phyloP scores from a whole-genome alignment of 805 yeast species.

The Kodamaea neixiangensis region DNA sequence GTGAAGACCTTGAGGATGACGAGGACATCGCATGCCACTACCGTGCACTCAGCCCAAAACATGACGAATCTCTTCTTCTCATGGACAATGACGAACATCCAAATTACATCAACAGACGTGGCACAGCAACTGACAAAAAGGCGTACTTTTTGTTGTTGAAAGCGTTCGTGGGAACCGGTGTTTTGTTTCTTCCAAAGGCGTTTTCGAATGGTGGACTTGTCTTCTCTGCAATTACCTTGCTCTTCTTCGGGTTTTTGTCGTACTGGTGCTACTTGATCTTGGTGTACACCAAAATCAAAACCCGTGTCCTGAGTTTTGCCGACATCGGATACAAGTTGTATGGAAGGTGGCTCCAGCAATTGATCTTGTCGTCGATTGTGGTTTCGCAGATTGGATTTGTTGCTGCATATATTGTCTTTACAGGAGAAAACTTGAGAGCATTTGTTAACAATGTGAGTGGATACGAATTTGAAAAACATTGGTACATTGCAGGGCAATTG shows the following conservation, averaged over 20 bases:
- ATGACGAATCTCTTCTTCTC: constrained; percentile 43
- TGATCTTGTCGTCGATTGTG: constrained; percentile 64
- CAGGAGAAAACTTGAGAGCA: constrained; percentile 70
- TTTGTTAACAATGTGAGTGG: constrained; percentile 55
- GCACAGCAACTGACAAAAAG: constrained; percentile 72
- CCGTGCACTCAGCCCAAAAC: constrained; percentile 23
- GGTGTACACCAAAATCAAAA: constrained; percentile 56
- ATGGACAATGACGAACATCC: constrained; percentile 9
- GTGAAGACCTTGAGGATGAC: constrained; percentile 74
- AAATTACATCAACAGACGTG: constrained; percentile 37
- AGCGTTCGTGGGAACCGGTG: constrained; percentile 79
- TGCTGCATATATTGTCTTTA: constrained; percentile 78
- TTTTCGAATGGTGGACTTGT: constrained; percentile 71
- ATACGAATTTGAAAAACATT: constrained; percentile 33
- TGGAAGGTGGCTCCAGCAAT: constrained; percentile 63
- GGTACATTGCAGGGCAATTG: constrained; percentile 58
- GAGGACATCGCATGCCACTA: constrained; percentile 57
- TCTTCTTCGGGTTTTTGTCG: constrained; percentile 67
- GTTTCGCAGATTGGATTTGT: constrained; percentile 79
- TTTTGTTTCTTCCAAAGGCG: constrained; percentile 67
- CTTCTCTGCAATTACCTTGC: constrained; percentile 54
- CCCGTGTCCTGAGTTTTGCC: constrained; percentile 74
- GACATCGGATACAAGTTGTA: constrained; percentile 68
- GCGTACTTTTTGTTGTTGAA: constrained; percentile 72
- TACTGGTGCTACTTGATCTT: constrained; percentile 77